These are phyloP conservation scores for Wickerhamiella kurtzmanii DNA, from an alignment of 805 yeast genomes.

Conservation along the genomic window DNA sequence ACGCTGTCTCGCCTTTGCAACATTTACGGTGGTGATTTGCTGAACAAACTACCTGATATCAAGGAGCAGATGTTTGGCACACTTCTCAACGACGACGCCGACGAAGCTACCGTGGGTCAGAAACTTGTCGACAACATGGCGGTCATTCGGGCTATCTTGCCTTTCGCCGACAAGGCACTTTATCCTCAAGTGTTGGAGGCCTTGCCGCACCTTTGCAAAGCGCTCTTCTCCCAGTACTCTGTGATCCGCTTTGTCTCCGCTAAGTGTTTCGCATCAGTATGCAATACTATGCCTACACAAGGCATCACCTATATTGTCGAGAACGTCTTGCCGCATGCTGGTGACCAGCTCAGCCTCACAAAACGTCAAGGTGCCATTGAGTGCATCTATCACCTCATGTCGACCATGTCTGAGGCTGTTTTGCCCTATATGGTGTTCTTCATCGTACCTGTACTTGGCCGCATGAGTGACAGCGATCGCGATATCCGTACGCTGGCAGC, in stretches of 20 bases:
- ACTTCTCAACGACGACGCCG: conserved; percentile 24
- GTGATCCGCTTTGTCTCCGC: conserved; percentile 86
- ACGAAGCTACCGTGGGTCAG: conserved; percentile 34
- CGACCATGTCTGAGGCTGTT: conserved; percentile 74
- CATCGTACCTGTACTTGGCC: conserved; percentile 89
- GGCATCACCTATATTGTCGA: conserved; percentile 74
- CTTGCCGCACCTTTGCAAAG: conserved; percentile 38
- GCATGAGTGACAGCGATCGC: conserved; percentile 91
- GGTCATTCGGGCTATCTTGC: conserved; percentile 58
- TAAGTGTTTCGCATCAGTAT: conserved; percentile 70
- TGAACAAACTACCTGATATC: conserved; percentile 54
- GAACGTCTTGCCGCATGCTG: conserved; percentile 62
- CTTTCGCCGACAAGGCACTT: conserved; percentile 39
- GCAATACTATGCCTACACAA: conserved; percentile 50
- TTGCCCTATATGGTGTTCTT: conserved; percentile 90
- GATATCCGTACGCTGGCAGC: conserved; percentile 87
- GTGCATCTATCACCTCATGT: conserved; percentile 71
- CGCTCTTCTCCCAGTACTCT: conserved; percentile 55
- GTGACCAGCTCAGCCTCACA: conserved; percentile 53
- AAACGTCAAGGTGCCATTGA: conserved; percentile 93
- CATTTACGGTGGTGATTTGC: conserved; percentile 40
- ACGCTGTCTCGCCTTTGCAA: conserved; percentile 49
- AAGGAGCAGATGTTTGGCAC: conserved; percentile 54
- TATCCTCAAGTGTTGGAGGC: conserved; percentile 32
- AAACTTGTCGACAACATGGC: conserved; percentile 77